A percentile compares a stretch with the other conserved stretches of the same genome.
Evolutionary conservation across 176 grass and related monocot genomes (phyloP).

Genomic region (Cenchrus fungigraminus): DNA sequence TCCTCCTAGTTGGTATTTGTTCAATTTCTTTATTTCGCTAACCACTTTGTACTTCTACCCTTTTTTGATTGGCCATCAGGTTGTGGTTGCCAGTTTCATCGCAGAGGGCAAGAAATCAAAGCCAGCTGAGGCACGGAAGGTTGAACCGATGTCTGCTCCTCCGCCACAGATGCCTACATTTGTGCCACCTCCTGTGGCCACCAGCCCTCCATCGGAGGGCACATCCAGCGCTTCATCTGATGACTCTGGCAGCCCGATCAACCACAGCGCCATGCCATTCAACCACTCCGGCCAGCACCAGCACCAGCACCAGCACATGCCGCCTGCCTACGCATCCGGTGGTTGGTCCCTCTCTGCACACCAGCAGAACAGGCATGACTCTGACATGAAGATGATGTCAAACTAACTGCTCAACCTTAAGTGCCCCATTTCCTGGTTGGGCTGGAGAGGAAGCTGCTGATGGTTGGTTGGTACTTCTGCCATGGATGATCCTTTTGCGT

Average conservation of each 20-base stretch:
- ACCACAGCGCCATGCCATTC: slow-evolving; percentile 57
- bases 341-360: slow-evolving; percentile 76
- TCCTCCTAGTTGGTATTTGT: neutral
- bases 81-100: slow-evolving; percentile 94
- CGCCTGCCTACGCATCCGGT: slow-evolving; percentile 54
- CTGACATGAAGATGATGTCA: slow-evolving; percentile 88
- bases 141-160: slow-evolving; percentile 65
- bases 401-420: slow-evolving; percentile 57
- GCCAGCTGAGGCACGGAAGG: slow-evolving; percentile 65
- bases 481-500: neutral
- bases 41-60: neutral
- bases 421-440: slow-evolving; percentile 33
- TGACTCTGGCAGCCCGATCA: slow-evolving; percentile 76
- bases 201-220: slow-evolving; percentile 68
- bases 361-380: slow-evolving; percentile 79
- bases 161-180: slow-evolving; percentile 64
- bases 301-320: slow-evolving; percentile 70
- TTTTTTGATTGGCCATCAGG: slow-evolving; percentile 45
- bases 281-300: slow-evolving; percentile 58
- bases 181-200: slow-evolving; percentile 55
- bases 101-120: slow-evolving; percentile 91
- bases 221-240: slow-evolving; percentile 75
- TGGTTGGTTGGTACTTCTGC: slow-evolving; percentile 24
- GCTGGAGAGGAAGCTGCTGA: slow-evolving; percentile 44
- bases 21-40: neutral